These are phyloP conservation scores for Aureobasidium mangrovei DNA, from an alignment of 2,329 filamentous ascomycete species.

Conservation along the genomic window DNA sequence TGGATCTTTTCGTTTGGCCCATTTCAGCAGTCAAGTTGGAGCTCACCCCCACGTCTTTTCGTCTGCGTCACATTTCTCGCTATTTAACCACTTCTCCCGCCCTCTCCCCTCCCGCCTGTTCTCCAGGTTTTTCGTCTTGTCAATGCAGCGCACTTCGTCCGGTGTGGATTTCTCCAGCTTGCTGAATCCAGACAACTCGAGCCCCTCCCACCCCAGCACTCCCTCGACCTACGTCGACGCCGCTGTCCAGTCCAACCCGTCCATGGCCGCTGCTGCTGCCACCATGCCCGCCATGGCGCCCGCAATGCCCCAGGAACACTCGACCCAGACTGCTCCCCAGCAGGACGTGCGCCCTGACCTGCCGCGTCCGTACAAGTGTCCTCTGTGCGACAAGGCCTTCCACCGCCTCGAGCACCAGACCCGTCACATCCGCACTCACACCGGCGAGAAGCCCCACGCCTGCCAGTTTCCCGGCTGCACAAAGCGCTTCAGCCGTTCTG, in stretches of 20 bases:
- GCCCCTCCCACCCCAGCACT: conserved; percentile 37
- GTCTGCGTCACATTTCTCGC: conserved; percentile 12
- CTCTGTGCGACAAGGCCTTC: conserved; percentile 96
- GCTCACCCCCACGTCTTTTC: conserved; percentile 13
- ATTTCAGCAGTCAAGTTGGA: conserved; percentile 12
- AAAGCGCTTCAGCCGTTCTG: conserved; percentile 92
- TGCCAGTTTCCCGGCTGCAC: conserved; percentile 94
- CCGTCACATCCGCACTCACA: conserved; percentile 90
- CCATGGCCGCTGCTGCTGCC: conserved; percentile 38
- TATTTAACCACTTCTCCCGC: conserved; percentile 14
- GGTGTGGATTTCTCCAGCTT: conserved; percentile 69
- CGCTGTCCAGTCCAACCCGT: conserved; percentile 13
- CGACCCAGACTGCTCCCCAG: conserved; percentile 41
- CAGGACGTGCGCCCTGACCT: conserved; percentile 68
- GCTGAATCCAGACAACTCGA: conserved; percentile 51
- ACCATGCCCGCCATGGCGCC: conserved; percentile 38
- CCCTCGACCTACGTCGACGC: conserved; percentile 18
- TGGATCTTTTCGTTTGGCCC: conserved; percentile 13
- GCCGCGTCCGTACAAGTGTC: conserved; percentile 95
- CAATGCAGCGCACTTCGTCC: conserved; percentile 64
- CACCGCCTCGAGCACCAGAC: conserved; percentile 94
- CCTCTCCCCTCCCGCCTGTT: conserved; percentile 13
- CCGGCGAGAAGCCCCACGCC: conserved; percentile 93
- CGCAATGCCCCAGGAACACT: conserved; percentile 55
- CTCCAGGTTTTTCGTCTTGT: conserved; percentile 11